Base-by-base conservation (phyloP, 108 stramenopile species). In the Pseudonitzschia multiseries region DNA sequence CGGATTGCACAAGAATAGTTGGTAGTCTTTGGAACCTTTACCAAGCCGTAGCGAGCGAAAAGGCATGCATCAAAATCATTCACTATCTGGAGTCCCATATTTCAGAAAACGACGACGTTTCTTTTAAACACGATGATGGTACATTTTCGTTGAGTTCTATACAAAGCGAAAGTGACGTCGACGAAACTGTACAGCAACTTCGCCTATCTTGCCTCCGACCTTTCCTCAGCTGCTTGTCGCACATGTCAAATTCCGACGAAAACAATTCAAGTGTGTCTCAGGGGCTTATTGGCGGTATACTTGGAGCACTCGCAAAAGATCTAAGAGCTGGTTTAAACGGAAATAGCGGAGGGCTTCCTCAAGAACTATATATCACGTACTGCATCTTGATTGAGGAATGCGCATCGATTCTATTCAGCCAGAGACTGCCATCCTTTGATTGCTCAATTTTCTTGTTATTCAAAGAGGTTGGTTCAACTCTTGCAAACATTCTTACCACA, bases 271-370 rank as follows among this genome's bases (percentile, higher is more conserved):
- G 22, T 27, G 10, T 71, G 9, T 27, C 71, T 6, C 21, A 22
- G 26, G 31, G 54, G 28, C 64, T 70, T 41, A 26, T 77, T 56
- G 63, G 43, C 4, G 60, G 61, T 24, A 65, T 77, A 33, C 57
- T 77, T 9, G 36, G 54, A 31, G 71, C 71, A 12, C 29, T 72
- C 13, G 57, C 54, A 60, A 46, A 26, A 20, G 77, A 78, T 68
- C 27, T 78, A 27, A 28, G 71, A 65, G 54, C n/a, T 22, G 77
- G 77, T 21, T 46, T 78, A 10, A 57, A 72, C 18, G 77, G 77
- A 24, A 33, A 78, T 15, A 78, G 77, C 66, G 77, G 77, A 22
- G 77, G 77, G 13, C 66, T 78, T 57, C 67, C 71, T 15, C n/a
- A 36, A 22, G 66, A 68, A 22, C 43, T 78, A 27, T 78, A 64